Base-by-base conservation (phyloP, 176 grass and related monocot genomes). In the Oryza longistaminata region DNA sequence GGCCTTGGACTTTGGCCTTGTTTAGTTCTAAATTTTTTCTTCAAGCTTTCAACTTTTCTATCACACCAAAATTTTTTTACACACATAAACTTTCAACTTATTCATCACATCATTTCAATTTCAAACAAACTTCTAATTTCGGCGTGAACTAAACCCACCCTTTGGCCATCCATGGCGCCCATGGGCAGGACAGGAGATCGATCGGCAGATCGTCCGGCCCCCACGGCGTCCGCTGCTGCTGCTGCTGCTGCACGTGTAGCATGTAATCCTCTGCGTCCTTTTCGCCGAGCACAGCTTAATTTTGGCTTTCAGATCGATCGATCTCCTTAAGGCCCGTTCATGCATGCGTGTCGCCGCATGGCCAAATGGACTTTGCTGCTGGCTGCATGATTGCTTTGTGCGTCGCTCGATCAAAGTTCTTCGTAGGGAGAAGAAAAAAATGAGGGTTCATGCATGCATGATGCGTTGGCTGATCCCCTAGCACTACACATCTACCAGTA, bases 401-500 rank as follows among this genome's bases (percentile, higher is more conserved):
- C 17, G 53, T 58, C 17, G 5, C 7, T n/a, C n/a, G 14, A 52
- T 52, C 49, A 52, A 17, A 17, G 49, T 52, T 49, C 13, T 4
- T 49, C 13, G 46, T 13, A 49, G 13, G 12, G 1, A 40, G 39
- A 40, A 40, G 39, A 9, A 40, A 52, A 58, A 2, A 58, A 58
- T n/a, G 6, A n/a, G 7, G 15, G 2, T 31, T 35, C 34, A 35
- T 35, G 34, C 52, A 58, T 19, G 4, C 52, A 58, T 21, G 19
- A 17, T 15, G 46, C 12, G 12, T 49, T 49, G 46, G 46, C 2
- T 49, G 3, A 9, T 15, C 17, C 45, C 68, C 55, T 80, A 86
- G 29, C 77, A 86, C 69, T 66, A 80, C 27, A 62, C 13, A 22
- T 74, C 72, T 68, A 75, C 53, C 9, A 62, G 21, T 61, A n/a